Percentiles rank a stretch among this genome's conserved stretches.
phyloP scores from a whole-genome alignment of 2,329 filamentous ascomycete species.

The Aspergillus brunneoviolaceus region DNA sequence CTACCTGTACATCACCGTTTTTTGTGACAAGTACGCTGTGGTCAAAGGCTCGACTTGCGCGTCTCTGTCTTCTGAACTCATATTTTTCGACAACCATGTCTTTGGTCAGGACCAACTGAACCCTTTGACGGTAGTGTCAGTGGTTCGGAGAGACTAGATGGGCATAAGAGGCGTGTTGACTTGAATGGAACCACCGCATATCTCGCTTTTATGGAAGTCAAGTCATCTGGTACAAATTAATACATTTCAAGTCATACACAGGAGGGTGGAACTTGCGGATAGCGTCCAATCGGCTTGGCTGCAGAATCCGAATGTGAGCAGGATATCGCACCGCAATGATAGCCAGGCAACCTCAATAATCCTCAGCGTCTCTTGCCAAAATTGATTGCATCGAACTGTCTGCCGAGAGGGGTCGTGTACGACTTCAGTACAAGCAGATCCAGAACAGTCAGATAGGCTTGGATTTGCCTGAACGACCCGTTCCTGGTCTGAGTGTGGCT shows the following conservation, averaged over 20 bases:
- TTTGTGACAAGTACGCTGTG: background rate
- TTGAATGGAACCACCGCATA: background rate
- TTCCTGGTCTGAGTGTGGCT: constrained; percentile 9
- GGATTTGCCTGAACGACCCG: background rate
- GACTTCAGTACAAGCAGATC: background rate
- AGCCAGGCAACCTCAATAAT: background rate
- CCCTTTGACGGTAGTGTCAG: background rate
- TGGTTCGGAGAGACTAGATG: background rate
- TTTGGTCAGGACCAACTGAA: background rate
- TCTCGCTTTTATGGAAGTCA: too few relatives aligned
- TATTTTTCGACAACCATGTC: background rate
- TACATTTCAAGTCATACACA: background rate
- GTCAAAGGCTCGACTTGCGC: background rate
- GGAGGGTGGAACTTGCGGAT: background rate
- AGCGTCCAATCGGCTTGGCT: background rate
- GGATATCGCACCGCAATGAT: background rate
- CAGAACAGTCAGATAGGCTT: background rate
- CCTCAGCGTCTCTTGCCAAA: background rate
- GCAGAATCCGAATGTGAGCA: background rate
- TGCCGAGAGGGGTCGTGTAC: background rate
- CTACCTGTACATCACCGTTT: background rate
- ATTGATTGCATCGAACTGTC: background rate
- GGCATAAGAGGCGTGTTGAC: background rate
- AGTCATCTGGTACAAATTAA: background rate
- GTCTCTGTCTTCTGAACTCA: background rate